Conservation (phyloP, 2,329 filamentous ascomycete genomes). For the Ophiostoma piceae region DNA sequence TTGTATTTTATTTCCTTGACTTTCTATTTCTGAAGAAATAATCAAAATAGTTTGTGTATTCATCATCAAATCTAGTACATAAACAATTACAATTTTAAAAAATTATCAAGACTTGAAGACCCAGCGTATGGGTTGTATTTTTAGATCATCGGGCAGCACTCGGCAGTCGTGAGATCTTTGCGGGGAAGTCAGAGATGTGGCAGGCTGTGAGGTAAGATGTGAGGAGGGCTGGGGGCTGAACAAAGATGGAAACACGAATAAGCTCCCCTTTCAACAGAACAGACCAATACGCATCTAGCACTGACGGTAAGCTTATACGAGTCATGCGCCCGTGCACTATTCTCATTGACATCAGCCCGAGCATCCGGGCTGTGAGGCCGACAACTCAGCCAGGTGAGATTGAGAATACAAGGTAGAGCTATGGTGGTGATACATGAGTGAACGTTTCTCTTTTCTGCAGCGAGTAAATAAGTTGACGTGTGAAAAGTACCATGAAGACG, state of each 20-base stretch:
- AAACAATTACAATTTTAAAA: too few relatives aligned
- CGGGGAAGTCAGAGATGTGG: not conserved
- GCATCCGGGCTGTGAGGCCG: not conserved
- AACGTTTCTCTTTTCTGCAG: too few relatives aligned
- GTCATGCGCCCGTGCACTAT: not conserved
- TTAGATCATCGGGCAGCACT: slow-evolving; percentile 6
- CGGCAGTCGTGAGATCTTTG: not conserved
- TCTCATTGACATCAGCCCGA: not conserved
- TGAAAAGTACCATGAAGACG: not conserved
- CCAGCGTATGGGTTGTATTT: not conserved
- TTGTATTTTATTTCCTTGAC: too few relatives aligned
- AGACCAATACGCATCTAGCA: not conserved
- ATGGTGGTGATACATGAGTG: too few relatives aligned
- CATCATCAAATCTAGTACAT: too few relatives aligned
- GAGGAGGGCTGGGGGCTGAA: not conserved
- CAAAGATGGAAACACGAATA: not conserved
- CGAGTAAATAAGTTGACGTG: too few relatives aligned
- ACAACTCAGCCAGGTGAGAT: not conserved
- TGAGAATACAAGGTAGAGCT: not conserved
- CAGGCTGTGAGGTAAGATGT: not conserved
- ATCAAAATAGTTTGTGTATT: too few relatives aligned
- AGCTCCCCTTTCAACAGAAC: not conserved
- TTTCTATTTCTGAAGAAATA: too few relatives aligned
- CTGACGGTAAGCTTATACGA: not conserved
- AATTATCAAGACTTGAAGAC: too few relatives aligned